A percentile compares a stretch with the other conserved stretches of the same genome.
Conservation (phyloP, 306 rosid species). For the Trifolium pratense region DNA sequence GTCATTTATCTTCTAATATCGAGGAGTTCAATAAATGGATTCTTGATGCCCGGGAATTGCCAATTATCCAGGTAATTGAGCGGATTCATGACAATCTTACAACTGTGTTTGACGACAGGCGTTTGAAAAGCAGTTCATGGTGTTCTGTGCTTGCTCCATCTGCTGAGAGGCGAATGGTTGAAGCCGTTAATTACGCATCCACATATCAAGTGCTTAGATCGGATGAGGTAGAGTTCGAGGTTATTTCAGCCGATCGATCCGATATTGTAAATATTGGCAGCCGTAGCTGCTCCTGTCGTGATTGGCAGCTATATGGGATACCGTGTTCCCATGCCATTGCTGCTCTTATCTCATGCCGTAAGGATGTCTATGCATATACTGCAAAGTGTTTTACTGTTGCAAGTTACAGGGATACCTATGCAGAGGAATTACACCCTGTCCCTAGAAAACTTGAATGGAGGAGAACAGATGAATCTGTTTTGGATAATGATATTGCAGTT, state of each 20-base stretch:
- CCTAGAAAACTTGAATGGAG: conserved; percentile 63
- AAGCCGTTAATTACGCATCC: conserved; percentile 68
- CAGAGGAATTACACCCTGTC: conserved; percentile 56
- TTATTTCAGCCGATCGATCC: conserved; percentile 76
- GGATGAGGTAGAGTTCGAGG: conserved; percentile 88
- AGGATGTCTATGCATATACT: conserved; percentile 71
- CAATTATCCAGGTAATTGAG: conserved; percentile 82
- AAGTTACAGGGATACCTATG: conserved; percentile 72
- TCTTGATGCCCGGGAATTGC: conserved; percentile 82
- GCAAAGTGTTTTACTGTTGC: conserved; percentile 68
- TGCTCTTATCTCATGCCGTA: conserved; percentile 76
- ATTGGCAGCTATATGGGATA: conserved; percentile 86
- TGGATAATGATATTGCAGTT: conserved; percentile 46
- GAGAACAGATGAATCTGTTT: conserved; percentile 52
- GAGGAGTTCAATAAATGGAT: conserved; percentile 86
- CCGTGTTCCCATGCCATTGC: conserved; percentile 96
- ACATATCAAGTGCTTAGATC: conserved; percentile 80
- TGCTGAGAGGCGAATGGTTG: conserved; percentile 72
- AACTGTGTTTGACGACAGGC: conserved; percentile 73
- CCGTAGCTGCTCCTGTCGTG: conserved; percentile 80
- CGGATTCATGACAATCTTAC: conserved; percentile 72
- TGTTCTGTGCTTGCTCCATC: conserved; percentile 73
- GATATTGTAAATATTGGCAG: conserved; percentile 79
- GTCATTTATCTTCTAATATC: conserved; percentile 83
- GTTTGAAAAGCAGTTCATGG: conserved; percentile 65